These are phyloP conservation scores for Xylaria arbuscula DNA, from an alignment of 2,329 filamentous ascomycete genomes.

Conservation along the genomic window DNA sequence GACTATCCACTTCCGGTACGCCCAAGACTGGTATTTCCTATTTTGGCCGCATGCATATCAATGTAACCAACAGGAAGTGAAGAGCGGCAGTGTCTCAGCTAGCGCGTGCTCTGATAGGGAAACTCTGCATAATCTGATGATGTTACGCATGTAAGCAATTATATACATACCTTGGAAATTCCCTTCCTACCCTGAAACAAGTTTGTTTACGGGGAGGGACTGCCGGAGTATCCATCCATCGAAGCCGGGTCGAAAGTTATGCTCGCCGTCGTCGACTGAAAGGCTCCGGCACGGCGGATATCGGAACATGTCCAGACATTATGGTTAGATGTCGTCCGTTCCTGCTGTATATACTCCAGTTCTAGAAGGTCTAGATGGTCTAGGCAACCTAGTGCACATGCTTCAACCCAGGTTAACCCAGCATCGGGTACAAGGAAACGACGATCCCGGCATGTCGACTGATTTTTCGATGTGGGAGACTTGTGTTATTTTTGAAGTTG, in stretches of 20 bases:
- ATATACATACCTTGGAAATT: not conserved
- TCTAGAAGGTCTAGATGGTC: conserved; percentile 1
- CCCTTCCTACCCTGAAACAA: not conserved
- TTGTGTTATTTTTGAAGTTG: conserved; percentile 2
- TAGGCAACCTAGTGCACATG: not conserved
- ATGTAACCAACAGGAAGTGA: conserved; percentile 44
- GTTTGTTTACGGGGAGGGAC: not conserved
- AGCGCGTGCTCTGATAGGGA: not conserved
- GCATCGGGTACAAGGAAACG: conserved; percentile 4
- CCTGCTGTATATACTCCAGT: not conserved
- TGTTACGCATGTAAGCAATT: not conserved
- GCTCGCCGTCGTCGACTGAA: conserved; percentile 8
- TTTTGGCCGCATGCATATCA: conserved; percentile 45
- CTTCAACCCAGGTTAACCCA: conserved; percentile 4
- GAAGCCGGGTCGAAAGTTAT: conserved; percentile 1
- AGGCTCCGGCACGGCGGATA: not conserved
- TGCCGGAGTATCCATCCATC: not conserved
- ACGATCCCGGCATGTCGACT: conserved; percentile 1
- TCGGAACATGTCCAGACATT: conserved; percentile 27
- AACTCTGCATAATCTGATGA: conserved; percentile 11
- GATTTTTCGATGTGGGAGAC: conserved; percentile 1
- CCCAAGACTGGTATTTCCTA: conserved; percentile 39
- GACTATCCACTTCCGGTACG: not conserved
- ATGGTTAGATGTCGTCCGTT: conserved; percentile 18
- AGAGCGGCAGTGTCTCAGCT: conserved; percentile 6